A percentile compares a stretch with the other conserved stretches of the same genome.
phyloP scores from a whole-genome alignment of 2,329 filamentous ascomycete genomes.

The Didymella sp. region DNA sequence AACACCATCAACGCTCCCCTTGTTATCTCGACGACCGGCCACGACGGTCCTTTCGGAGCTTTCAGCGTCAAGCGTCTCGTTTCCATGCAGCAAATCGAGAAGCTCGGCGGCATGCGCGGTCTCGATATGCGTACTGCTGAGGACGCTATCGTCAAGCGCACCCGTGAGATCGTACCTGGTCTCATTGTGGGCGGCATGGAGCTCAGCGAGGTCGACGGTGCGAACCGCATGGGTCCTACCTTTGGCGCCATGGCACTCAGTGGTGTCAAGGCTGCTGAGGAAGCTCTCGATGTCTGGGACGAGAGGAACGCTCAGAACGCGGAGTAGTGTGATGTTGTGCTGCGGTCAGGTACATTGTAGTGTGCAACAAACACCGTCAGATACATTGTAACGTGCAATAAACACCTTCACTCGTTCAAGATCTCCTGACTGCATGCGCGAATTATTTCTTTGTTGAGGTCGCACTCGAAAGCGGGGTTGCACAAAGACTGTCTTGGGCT shows the following conservation, averaged over 20 bases:
- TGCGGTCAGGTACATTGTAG: too few relatives aligned
- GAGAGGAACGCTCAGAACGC: conserved; percentile 78
- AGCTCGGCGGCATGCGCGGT: conserved; percentile 89
- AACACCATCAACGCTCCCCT: conserved; percentile 95
- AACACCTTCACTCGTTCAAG: conserved; percentile 5
- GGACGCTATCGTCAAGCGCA: conserved; percentile 92
- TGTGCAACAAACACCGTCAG: conserved; percentile 13
- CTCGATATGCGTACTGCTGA: conserved; percentile 92
- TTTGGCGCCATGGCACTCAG: conserved; percentile 89
- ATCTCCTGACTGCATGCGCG: background rate
- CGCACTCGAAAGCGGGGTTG: conserved; percentile 4
- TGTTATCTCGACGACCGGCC: conserved; percentile 87
- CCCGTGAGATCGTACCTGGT: conserved; percentile 84
- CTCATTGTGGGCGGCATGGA: conserved; percentile 97
- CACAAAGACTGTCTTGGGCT: conserved; percentile 7
- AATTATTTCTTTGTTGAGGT: conserved; percentile 3
- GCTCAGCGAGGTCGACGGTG: conserved; percentile 86
- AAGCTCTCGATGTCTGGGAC: conserved; percentile 79
- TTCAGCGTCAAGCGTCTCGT: conserved; percentile 92
- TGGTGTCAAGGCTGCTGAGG: conserved; percentile 90
- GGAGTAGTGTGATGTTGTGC: conserved; percentile 41
- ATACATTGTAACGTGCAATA: background rate
- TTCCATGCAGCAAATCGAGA: conserved; percentile 82
- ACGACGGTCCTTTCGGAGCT: conserved; percentile 89
- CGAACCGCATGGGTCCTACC: conserved; percentile 89